Conservation (phyloP, 2,329 filamentous ascomycete species). For the Hymenoscyphus salicellus region DNA sequence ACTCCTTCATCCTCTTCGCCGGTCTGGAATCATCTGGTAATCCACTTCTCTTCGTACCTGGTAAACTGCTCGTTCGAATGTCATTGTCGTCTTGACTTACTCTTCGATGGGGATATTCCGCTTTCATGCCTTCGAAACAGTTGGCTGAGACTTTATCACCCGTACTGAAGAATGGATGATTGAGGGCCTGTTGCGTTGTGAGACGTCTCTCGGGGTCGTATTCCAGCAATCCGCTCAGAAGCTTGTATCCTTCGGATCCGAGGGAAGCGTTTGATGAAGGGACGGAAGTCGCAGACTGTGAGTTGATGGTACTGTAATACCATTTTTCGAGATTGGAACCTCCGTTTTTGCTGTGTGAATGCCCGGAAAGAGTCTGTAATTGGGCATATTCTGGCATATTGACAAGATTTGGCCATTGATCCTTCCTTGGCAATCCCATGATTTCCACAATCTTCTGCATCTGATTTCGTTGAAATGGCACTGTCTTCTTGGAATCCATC, state of each 20-base stretch:
- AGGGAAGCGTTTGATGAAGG: slow-evolving; percentile 51
- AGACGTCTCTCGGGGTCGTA: slow-evolving; percentile 89
- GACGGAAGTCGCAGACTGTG: slow-evolving; percentile 49
- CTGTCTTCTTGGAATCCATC: slow-evolving; percentile 97
- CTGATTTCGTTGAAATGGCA: slow-evolving; percentile 95
- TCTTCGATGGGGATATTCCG: slow-evolving; percentile 83
- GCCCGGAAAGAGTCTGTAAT: slow-evolving; percentile 55
- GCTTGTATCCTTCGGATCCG: slow-evolving; percentile 73
- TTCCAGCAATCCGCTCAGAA: slow-evolving; percentile 79
- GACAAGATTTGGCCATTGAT: slow-evolving; percentile 79
- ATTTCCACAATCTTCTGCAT: slow-evolving; percentile 99
- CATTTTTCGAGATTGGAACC: slow-evolving; percentile 65
- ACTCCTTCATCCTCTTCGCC: slow-evolving; percentile 61
- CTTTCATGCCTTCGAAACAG: slow-evolving; percentile 86
- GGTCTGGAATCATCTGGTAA: slow-evolving; percentile 74
- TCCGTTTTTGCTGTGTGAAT: slow-evolving; percentile 40
- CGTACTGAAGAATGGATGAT: slow-evolving; percentile 82
- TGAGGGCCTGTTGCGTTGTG: slow-evolving; percentile 82
- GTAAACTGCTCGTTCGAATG: slow-evolving; percentile 83
- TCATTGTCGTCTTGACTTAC: slow-evolving; percentile 96
- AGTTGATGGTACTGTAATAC: slow-evolving; percentile 70
- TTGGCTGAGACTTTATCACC: slow-evolving; percentile 69
- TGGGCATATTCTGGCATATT: slow-evolving; percentile 85
- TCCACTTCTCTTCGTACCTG: slow-evolving; percentile 86
- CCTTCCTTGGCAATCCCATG: slow-evolving; percentile 83